Conservation (phyloP, 2,329 filamentous ascomycete species). For the Mariannaea sp. region DNA sequence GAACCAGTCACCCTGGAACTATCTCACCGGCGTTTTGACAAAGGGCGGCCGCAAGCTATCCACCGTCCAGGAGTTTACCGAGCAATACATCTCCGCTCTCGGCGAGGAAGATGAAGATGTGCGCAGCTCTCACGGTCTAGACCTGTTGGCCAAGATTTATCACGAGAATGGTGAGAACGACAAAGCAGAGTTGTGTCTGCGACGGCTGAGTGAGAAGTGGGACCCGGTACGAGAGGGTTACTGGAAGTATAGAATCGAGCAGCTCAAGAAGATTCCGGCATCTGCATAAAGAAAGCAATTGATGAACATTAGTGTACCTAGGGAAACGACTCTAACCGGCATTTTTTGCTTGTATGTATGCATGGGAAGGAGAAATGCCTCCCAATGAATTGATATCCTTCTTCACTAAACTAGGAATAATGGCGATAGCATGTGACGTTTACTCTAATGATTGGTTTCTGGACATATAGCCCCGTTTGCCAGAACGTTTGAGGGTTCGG, state of each 20-base stretch:
- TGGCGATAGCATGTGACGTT: background rate
- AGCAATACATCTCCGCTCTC: slow-evolving; percentile 55
- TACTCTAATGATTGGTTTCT: no score
- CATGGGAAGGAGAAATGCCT: background rate
- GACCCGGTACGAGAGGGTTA: slow-evolving; percentile 91
- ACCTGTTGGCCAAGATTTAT: slow-evolving; percentile 73
- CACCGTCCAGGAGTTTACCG: slow-evolving; percentile 54
- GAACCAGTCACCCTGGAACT: slow-evolving; percentile 95
- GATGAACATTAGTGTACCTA: no score
- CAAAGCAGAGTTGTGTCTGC: slow-evolving; percentile 71
- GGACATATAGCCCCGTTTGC: no score
- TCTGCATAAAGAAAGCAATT: background rate
- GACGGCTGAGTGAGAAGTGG: slow-evolving; percentile 79
- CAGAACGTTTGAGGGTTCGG: no score
- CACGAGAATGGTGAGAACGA: slow-evolving; percentile 59
- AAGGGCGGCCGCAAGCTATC: slow-evolving; percentile 63
- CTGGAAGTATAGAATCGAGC: slow-evolving; percentile 69
- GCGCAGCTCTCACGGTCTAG: slow-evolving; percentile 68
- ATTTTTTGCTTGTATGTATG: background rate
- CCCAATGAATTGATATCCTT: background rate
- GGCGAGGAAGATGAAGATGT: slow-evolving; percentile 57
- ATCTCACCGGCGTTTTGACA: slow-evolving; percentile 75
- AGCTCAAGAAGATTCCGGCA: slow-evolving; percentile 28
- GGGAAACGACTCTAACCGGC: background rate
- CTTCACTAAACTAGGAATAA: background rate